Percentiles rank a stretch among this genome's conserved stretches.
These are phyloP conservation scores for Saraca asoca DNA, from an alignment of 331 rosid species.

Conservation along the genomic window DNA sequence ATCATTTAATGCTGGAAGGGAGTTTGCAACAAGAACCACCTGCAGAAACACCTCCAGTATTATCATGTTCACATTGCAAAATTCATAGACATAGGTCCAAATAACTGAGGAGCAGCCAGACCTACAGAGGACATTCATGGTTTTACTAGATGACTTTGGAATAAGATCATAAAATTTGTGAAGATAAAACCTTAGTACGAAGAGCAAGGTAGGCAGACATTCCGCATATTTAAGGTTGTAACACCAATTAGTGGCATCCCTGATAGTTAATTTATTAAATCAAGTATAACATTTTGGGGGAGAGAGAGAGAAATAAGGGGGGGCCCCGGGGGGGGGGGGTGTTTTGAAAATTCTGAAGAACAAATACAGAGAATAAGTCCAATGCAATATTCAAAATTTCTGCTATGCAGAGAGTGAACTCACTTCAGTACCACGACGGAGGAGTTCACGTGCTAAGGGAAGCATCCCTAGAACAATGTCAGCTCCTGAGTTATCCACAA, in stretches of 20 bases:
- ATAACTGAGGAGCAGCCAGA: not conserved
- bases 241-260: slow-evolving; percentile 13
- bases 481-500: slow-evolving; percentile 93
- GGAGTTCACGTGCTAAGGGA: slow-evolving; percentile 89
- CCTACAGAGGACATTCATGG: slow-evolving; percentile 12
- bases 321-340: too few species aligned
- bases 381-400: slow-evolving; percentile 10
- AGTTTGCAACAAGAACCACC: slow-evolving; percentile 91
- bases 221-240: not conserved
- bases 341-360: too few species aligned
- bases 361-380: not conserved
- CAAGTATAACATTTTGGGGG: not conserved
- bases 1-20: slow-evolving; percentile 88
- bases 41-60: slow-evolving; percentile 41
- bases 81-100: slow-evolving; percentile 4
- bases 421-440: slow-evolving; percentile 88
- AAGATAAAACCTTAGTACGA: not conserved
- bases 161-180: slow-evolving; percentile 18
- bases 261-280: slow-evolving; percentile 5
- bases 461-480: slow-evolving; percentile 92
- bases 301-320: too few species aligned
- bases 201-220: not conserved
- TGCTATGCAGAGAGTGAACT: slow-evolving; percentile 26
- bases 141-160: slow-evolving; percentile 1
- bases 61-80: slow-evolving; percentile 20